Evolutionary conservation across 441 rosid genomes (phyloP), one percentile per base, ranked within the genome.

Genomic region (Aleurites moluccanus): DNA sequence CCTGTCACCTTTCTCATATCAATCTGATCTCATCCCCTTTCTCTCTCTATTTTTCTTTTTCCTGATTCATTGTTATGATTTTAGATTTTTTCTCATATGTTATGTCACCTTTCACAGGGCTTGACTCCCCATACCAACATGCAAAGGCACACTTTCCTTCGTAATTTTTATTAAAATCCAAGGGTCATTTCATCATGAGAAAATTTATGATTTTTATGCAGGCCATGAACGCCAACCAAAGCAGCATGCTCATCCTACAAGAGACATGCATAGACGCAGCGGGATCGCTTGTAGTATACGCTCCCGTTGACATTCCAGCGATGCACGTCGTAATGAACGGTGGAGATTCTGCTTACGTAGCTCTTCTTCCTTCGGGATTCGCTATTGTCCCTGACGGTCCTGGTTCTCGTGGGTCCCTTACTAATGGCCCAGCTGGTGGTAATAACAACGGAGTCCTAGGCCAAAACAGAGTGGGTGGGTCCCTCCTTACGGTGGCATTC

Each of bases 201-300:
- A 50, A 2, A 25, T 6, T 35, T 25, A 5, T 52, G 8, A 52
- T 72, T 15, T 3, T 15, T 44, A 11, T 16, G 70, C 91, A 95
- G 99, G 88, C 92, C 0, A 84, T 88, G 84, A 88, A 86, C 83
- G 78, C 94, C 1, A 87, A 84, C 73, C 93, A 93, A 86, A 91
- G 92, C 59, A 85, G 97, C 74, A 96, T 96, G 98, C 78, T 96
- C 56, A 93, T 96, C 70, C 82, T 96, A 30, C 99, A 93, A 75
- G 99, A 96, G 86, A 92, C 97, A 1, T 91, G 94, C 88, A 89
- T 86, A 70, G 99, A 92, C 85, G 88, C 92, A 0, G 86, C 97
- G 30, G 98, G 98, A 53, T 93, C 98, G 45, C 88, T 91, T 69
- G 93, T 96, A 0, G 97, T 93, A 28, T 93, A 96, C 88, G 98